A percentile compares a stretch with the other conserved stretches of the same genome.
Conservation (phyloP, 257 asterid genomes). For the Rubia yunnanensis region DNA sequence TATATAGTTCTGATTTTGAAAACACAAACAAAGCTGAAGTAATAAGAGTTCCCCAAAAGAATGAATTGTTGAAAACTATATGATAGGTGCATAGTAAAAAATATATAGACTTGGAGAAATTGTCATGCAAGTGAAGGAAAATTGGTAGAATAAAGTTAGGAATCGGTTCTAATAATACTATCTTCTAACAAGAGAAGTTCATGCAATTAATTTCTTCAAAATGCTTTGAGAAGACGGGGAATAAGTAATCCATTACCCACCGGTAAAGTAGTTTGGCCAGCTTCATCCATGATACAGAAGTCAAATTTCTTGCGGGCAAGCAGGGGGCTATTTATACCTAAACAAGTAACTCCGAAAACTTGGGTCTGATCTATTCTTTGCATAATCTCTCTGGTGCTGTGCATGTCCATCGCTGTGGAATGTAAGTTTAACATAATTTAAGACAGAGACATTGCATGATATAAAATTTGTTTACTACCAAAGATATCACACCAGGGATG, state of each 20-base stretch:
- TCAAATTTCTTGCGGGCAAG: conserved; percentile 80
- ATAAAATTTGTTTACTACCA: conserved; percentile 6
- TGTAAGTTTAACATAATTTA: conserved; percentile 16
- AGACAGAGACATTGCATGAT: conserved; percentile 12
- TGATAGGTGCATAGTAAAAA: not conserved
- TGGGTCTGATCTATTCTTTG: conserved; percentile 54
- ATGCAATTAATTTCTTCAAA: not conserved
- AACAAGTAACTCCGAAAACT: conserved; percentile 92
- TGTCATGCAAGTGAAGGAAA: not conserved
- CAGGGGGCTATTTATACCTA: conserved; percentile 85
- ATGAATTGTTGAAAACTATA: not conserved
- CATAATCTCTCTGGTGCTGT: conserved; percentile 51
- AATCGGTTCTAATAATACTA: not conserved
- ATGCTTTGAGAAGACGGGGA: not conserved
- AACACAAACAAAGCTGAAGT: not conserved
- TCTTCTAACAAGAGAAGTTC: not conserved
- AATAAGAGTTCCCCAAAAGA: not conserved
- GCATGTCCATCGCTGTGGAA: conserved; percentile 47
- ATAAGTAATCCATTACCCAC: conserved; percentile 29
- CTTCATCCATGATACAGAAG: conserved; percentile 98
- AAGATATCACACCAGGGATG: conserved; percentile 51
- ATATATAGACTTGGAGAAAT: not conserved
- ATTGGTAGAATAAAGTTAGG: not conserved
- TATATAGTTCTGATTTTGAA: not conserved
- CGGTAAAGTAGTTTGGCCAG: conserved; percentile 95